These are phyloP conservation scores for Lactarius akahatsu DNA, from an alignment of 768 basidiomycete species.

Conservation along the genomic window DNA sequence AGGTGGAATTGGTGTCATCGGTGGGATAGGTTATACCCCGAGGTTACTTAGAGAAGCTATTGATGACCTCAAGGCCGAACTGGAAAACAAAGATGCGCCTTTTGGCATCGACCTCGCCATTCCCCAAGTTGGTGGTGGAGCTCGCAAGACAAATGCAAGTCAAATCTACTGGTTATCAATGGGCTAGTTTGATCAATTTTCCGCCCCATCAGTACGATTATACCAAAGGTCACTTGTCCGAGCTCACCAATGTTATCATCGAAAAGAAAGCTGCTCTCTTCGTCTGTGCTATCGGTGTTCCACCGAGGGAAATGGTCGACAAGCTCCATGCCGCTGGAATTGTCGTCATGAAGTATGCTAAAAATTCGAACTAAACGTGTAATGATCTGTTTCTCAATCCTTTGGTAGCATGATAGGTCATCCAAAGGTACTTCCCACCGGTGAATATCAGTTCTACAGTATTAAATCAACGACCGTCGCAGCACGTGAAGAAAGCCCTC, in stretches of 20 bases:
- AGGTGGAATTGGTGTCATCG: slow-evolving; percentile 86
- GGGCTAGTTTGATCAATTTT: neutral
- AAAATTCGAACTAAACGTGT: neutral
- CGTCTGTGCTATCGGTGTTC: slow-evolving; percentile 83
- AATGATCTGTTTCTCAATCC: neutral
- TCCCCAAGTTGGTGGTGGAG: slow-evolving; percentile 78
- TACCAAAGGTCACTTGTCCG: slow-evolving; percentile 72
- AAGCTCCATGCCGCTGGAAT: slow-evolving; percentile 78
- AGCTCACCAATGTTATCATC: slow-evolving; percentile 78
- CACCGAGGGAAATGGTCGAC: slow-evolving; percentile 79
- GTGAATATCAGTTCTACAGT: slow-evolving; percentile 13
- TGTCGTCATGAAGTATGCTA: slow-evolving; percentile 77
- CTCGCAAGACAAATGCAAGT: slow-evolving; percentile 75
- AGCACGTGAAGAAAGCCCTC: slow-evolving; percentile 76
- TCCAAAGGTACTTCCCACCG: slow-evolving; percentile 56
- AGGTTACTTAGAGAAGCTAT: slow-evolving; percentile 66
- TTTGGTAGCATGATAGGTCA: slow-evolving; percentile 73
- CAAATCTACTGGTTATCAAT: neutral
- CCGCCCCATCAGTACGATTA: slow-evolving; percentile 55
- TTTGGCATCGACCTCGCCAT: slow-evolving; percentile 84
- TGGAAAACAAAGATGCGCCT: slow-evolving; percentile 73
- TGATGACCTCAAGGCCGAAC: slow-evolving; percentile 67
- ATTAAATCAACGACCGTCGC: neutral
- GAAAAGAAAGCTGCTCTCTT: slow-evolving; percentile 70
- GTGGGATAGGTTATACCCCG: slow-evolving; percentile 73